Conservation (phyloP, 176 grass and related monocot genomes). For the Avena atlantica region DNA sequence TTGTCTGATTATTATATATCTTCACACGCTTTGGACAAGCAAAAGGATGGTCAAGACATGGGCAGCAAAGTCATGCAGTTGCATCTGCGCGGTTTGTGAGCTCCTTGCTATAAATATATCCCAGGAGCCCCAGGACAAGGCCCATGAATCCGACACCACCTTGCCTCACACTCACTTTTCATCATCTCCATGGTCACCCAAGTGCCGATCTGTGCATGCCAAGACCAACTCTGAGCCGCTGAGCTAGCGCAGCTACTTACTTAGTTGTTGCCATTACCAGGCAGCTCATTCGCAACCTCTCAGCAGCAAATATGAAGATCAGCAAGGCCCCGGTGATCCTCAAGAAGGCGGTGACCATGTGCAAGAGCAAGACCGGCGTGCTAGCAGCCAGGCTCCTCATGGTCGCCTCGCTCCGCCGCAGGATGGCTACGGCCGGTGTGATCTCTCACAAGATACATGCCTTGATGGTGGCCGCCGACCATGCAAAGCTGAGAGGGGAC, state of each 20-base stretch:
- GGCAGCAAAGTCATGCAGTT: not conserved
- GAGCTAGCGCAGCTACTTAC: not conserved
- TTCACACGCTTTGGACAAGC: slow-evolving; percentile 33
- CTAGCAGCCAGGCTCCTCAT: slow-evolving; percentile 58
- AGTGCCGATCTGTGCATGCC: slow-evolving; percentile 11
- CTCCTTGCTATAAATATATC: slow-evolving; percentile 63
- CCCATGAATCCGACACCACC: slow-evolving; percentile 44
- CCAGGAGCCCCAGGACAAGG: slow-evolving; percentile 38
- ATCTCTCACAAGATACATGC: slow-evolving; percentile 71
- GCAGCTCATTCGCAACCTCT: not conserved
- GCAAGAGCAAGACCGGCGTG: slow-evolving; percentile 62
- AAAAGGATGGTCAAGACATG: slow-evolving; percentile 27
- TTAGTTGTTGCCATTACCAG: slow-evolving; percentile 7
- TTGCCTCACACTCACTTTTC: not conserved
- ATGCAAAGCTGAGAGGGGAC: too few relatives aligned
- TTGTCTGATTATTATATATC: not conserved
- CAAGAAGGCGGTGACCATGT: slow-evolving; percentile 60
- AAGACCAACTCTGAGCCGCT: not conserved
- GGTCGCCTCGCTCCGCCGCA: slow-evolving; percentile 53
- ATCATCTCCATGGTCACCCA: not conserved
- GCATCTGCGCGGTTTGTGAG: not conserved
- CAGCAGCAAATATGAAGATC: slow-evolving; percentile 51
- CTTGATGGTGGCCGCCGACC: slow-evolving; percentile 40
- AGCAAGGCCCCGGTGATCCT: slow-evolving; percentile 61
- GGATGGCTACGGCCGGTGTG: slow-evolving; percentile 38